Base-by-base conservation (phyloP, 2,329 filamentous ascomycete genomes). In the Xylaria sp. region DNA sequence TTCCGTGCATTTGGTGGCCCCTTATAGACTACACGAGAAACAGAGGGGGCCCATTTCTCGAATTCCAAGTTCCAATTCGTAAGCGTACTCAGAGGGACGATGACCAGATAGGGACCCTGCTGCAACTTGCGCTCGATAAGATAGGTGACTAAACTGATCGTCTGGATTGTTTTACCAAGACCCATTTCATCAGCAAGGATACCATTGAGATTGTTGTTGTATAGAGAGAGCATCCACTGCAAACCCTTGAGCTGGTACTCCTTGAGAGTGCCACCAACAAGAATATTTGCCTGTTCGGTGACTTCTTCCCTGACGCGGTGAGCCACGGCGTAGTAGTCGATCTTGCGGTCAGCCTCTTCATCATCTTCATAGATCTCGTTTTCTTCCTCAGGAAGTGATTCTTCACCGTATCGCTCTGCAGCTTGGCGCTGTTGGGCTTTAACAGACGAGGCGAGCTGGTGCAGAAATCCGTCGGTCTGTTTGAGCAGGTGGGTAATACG, bases 201-300 rank as follows among this genome's bases (percentile, higher is more conserved):
- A 87, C 96, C 96, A 80, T 99, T 99, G 73, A 99, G 88, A 82
- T 97, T 99, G 86, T 99, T 99, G 90, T 99, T 99, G 88, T 98
- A 99, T 15, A 99, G 87, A 15, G 96, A 99, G 69, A 99, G 91
- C 96, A 99, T 99, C 96, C 96, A 99, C 81, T 99, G 95, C 57
- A 99, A 84, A 87, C 96, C 96, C 89, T 97, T 98, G 82, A 99
- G 74, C 83, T 99, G 96, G 81, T 99, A 99, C 80, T 99, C 96
- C 81, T 99, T 99, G 73, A 99, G 86, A 11, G 86, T 92, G 78
- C 96, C 96, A 79, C 96, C 96, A 71, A 98, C 93, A 69, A 99
- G 87, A 51, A 97, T 97, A 62, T 82, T 81, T 6, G 96, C 93
- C 78, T 99, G 96, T 69, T 86, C 85, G 0, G 88, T 92, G 74